Evolutionary conservation across 768 basidiomycete genomes (phyloP), one percentile per base, ranked within the genome.

Genomic region (Cyathus striatus): DNA sequence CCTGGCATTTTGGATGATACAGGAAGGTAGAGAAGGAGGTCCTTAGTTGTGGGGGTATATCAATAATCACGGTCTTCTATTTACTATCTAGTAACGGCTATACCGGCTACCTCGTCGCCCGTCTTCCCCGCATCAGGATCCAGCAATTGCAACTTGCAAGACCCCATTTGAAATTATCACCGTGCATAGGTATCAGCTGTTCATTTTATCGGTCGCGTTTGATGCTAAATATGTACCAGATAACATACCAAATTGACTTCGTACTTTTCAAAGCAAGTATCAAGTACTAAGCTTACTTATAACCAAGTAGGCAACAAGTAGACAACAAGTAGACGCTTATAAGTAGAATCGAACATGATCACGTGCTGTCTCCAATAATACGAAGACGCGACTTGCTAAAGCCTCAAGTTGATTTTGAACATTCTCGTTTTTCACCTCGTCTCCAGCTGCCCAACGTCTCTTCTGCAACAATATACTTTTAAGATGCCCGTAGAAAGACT

Each of bases 401-500:
- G n/a, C 17, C 38, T 51, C 27, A 46, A 32, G 18, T 20, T 38
- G 25, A 22, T 43, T 13, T 47, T 38, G 22, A 44, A 24, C 9
- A 25, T 27, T 24, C 23, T 38, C 40, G 40, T 41, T 25, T 23
- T 30, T 38, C 40, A 35, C 32, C 37, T 39, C 23, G 32, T 30
- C 16, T 26, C 6, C 14, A 27, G 6, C 20, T 35, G 5, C 9
- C 24, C 32, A 38, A 39, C 32, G 20, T 41, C 37, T 26, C 32
- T 35, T 7, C 16, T 17, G 18, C 26, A 9, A 20, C 25, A 20
- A 16, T 18, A 18, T 32, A n/a, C 38, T 13, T 27, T 22, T 26
- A 51, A 36, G 36, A 64, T 63, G 60, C 60, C 64, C n/a, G 42
- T 65, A 35, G 67, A 69, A 54, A 51, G 63, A 21, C 50, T 69